phyloP scores from a whole-genome alignment of 768 basidiomycete species.

The Filobasidium wieringae region DNA sequence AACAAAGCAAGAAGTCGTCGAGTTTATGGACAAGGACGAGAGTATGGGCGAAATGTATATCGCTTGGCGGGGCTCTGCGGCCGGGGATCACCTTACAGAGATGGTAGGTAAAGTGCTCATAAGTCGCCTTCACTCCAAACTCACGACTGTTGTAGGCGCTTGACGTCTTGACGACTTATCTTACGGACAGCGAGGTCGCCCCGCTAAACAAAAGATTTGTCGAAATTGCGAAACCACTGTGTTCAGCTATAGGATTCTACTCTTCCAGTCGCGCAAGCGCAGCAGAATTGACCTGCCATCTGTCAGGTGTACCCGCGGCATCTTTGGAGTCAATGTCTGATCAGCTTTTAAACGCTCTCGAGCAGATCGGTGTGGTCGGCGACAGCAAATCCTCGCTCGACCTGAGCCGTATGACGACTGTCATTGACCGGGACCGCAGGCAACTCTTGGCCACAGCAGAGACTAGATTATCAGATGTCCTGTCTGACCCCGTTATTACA shows the following conservation, averaged over 20 bases:
- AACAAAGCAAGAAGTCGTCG: conserved; percentile 55
- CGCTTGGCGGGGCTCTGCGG: conserved; percentile 64
- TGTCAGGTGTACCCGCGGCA: conserved; percentile 73
- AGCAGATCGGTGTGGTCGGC: conserved; percentile 47
- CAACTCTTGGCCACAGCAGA: conserved; percentile 47
- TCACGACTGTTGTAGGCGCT: conserved; percentile 49
- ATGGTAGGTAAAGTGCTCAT: conserved; percentile 45
- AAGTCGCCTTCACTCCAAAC: conserved; percentile 12
- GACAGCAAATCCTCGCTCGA: conserved; percentile 55
- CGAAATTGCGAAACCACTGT: conserved; percentile 78
- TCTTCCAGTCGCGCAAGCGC: conserved; percentile 62
- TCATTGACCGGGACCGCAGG: conserved; percentile 76
- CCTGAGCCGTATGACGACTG: conserved; percentile 76
- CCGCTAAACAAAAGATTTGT: conserved; percentile 66
- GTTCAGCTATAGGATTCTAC: conserved; percentile 65
- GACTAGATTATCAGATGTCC: conserved; percentile 24
- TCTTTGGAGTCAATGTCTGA: conserved; percentile 60
- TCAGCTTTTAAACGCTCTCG: conserved; percentile 57
- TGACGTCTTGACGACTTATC: conserved; percentile 72
- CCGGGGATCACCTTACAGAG: conserved; percentile 57
- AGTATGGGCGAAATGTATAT: conserved; percentile 69
- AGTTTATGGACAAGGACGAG: conserved; percentile 96
- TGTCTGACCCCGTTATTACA: conserved; percentile 30
- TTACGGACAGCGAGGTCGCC: conserved; percentile 53
- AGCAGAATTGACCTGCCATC: conserved; percentile 61